A percentile compares a stretch with the other conserved stretches of the same genome.
These are phyloP conservation scores for Collybia mongolica DNA, from an alignment of 768 basidiomycete genomes.

Conservation along the genomic window DNA sequence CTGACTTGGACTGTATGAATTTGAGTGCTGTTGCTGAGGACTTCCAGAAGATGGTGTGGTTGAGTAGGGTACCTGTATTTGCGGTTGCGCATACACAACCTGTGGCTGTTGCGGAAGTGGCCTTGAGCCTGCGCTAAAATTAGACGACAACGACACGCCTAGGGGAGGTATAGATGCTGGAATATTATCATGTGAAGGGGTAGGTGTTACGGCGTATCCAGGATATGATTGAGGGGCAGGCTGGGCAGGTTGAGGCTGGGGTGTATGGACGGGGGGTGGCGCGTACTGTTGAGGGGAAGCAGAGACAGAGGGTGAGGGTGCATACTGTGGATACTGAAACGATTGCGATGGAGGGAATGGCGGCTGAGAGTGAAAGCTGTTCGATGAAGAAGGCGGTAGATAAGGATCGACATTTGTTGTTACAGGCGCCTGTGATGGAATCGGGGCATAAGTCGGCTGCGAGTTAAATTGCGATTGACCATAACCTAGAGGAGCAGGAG, in stretches of 20 bases:
- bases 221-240: slow-evolving; percentile 32
- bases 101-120: slow-evolving; percentile 48
- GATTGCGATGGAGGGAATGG: slow-evolving; percentile 31
- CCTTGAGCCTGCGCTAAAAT: slow-evolving; percentile 33
- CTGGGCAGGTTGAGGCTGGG: slow-evolving; percentile 26
- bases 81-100: slow-evolving; percentile 32
- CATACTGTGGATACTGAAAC: slow-evolving; percentile 33
- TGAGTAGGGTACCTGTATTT: slow-evolving; percentile 25
- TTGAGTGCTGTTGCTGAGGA: slow-evolving; percentile 16
- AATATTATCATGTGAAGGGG: slow-evolving; percentile 32
- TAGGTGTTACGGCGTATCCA: slow-evolving; percentile 28
- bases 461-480: slow-evolving; percentile 33
- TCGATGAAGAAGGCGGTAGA: slow-evolving; percentile 29
- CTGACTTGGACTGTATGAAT: slow-evolving; percentile 26
- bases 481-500: slow-evolving; percentile 22
- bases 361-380: slow-evolving; percentile 37
- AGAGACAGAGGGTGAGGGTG: slow-evolving; percentile 30
- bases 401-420: slow-evolving; percentile 18
- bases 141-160: slow-evolving; percentile 25
- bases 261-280: slow-evolving; percentile 16
- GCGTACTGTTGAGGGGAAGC: slow-evolving; percentile 40
- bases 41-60: slow-evolving; percentile 22
- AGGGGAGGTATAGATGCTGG: slow-evolving; percentile 17
- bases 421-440: slow-evolving; percentile 22
- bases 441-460: slow-evolving; percentile 27